These are phyloP conservation scores for Puccinia horiana DNA, from an alignment of 1,284 basidiomycete species.

Conservation along the genomic window DNA sequence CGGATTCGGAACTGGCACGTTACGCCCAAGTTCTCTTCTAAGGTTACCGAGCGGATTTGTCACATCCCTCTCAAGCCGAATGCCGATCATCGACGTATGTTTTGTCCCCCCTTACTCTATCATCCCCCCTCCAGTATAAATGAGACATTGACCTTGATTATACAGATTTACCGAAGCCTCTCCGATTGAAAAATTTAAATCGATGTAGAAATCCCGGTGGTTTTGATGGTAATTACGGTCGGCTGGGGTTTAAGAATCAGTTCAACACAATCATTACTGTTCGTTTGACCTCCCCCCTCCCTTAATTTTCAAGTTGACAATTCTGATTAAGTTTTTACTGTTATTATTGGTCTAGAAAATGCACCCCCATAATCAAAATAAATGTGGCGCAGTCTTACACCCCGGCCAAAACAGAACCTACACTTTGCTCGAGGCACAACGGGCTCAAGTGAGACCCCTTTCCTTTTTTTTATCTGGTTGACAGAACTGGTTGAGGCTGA, in stretches of 20 bases:
- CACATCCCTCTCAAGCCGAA: conserved; percentile 23
- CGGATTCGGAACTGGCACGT: conserved; percentile 26
- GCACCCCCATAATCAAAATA: conserved; percentile 34
- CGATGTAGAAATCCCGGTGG: background rate
- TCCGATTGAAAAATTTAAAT: conserved; percentile 1
- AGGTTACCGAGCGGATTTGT: conserved; percentile 31
- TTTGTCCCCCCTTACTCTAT: background rate
- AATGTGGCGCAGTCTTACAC: conserved; percentile 32
- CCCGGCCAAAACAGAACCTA: conserved; percentile 22
- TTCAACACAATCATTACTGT: conserved; percentile 38
- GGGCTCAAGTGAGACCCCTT: conserved; percentile 19
- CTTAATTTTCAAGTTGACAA: background rate
- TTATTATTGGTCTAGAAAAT: conserved; percentile 15
- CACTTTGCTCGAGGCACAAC: conserved; percentile 30
- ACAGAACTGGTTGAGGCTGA: background rate
- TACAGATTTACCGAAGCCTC: background rate
- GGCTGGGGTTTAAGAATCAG: background rate
- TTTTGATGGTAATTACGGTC: conserved; percentile 36
- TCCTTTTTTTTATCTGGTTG: background rate
- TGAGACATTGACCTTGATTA: too few relatives aligned
- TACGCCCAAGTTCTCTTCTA: conserved; percentile 15
- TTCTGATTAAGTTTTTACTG: background rate
- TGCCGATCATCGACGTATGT: conserved; percentile 39
- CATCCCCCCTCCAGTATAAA: too few relatives aligned
- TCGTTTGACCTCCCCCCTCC: background rate